A percentile compares a stretch with the other conserved stretches of the same genome.
Evolutionary conservation across 1,284 basidiomycete genomes (phyloP).

Genomic region (Fomitiporia mediterranea): DNA sequence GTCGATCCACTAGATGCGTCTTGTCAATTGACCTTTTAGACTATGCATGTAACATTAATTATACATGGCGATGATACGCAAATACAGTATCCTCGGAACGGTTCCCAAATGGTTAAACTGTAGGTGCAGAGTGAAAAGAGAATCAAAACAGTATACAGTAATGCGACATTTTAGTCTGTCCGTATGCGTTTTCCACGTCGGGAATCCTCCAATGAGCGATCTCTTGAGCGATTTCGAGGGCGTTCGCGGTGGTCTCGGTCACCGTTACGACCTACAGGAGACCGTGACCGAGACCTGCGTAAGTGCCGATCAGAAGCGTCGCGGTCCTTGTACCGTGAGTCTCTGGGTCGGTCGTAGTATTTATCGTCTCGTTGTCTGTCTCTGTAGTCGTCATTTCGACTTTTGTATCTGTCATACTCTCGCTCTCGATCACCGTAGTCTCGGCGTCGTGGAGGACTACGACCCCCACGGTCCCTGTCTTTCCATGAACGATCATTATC

Average conservation of each 20-base stretch:
- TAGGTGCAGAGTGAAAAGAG: background rate
- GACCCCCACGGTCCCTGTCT: constrained; percentile 23
- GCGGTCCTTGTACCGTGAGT: constrained; percentile 21
- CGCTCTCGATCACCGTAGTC: constrained; percentile 25
- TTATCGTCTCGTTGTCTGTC: constrained; percentile 21
- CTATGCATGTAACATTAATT: too few relatives aligned
- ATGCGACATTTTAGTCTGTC: constrained; percentile 11
- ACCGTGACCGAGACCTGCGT: constrained; percentile 31
- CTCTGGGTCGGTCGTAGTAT: constrained; percentile 17
- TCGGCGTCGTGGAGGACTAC: constrained; percentile 5
- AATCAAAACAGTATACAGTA: background rate
- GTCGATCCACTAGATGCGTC: too few relatives aligned
- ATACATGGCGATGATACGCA: too few relatives aligned
- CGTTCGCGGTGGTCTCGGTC: constrained; percentile 7
- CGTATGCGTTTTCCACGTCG: constrained; percentile 33
- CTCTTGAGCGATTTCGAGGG: constrained; percentile 37
- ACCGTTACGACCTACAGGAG: constrained; percentile 22
- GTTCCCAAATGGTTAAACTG: background rate
- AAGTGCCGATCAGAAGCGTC: constrained; percentile 13
- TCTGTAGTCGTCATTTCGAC: constrained; percentile 22
- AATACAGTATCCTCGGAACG: too few relatives aligned
- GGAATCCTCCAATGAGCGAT: constrained; percentile 34
- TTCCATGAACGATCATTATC: constrained; percentile 22
- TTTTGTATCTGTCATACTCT: constrained; percentile 19
- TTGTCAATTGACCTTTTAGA: too few relatives aligned